A percentile compares a stretch with the other conserved stretches of the same genome.
phyloP scores from a whole-genome alignment of 148 eudicot genomes.

The Cornus suecica region DNA sequence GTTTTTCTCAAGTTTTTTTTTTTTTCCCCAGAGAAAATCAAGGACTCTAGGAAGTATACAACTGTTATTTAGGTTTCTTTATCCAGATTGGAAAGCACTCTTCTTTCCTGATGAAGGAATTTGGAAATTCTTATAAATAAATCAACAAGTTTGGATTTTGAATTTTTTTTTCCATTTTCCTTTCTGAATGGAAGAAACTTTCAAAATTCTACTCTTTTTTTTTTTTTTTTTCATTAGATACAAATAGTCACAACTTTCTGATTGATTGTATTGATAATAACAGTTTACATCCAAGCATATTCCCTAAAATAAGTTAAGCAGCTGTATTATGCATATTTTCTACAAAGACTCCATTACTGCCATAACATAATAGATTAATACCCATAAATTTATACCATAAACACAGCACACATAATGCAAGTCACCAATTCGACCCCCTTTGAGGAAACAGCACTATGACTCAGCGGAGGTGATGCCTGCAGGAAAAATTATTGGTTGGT shows the following conservation, averaged over 20 bases:
- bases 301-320: background rate
- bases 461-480: conserved; percentile 92
- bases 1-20: background rate
- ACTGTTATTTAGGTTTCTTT: background rate
- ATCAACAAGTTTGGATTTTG: background rate
- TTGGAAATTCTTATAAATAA: background rate
- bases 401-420: background rate
- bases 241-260: background rate
- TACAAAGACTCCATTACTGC: background rate
- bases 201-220: too few relatives aligned
- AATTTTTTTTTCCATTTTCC: background rate
- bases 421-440: background rate
- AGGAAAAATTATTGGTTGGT: background rate
- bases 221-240: too few relatives aligned
- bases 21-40: background rate
- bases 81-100: background rate
- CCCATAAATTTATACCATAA: too few relatives aligned
- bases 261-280: background rate
- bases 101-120: background rate
- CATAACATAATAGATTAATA: too few relatives aligned
- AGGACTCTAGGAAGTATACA: background rate
- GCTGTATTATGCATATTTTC: background rate
- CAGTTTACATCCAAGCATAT: background rate
- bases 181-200: too few relatives aligned
- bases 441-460: background rate